Conservation (phyloP, 176 grass and related monocot species). For the Areca catechu region DNA sequence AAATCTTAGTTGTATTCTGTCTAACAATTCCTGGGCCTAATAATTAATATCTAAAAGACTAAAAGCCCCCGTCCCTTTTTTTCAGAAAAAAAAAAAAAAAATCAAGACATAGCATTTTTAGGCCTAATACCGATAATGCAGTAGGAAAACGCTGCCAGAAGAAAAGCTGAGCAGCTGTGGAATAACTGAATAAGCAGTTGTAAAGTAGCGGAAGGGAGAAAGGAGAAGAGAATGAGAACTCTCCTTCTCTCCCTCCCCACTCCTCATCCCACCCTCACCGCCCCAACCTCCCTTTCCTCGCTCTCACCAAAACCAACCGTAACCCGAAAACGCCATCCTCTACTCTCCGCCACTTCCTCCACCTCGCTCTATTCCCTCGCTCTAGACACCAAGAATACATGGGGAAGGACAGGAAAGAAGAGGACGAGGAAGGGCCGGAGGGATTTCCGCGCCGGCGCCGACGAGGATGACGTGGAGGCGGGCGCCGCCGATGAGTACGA, state of each 20-base stretch:
- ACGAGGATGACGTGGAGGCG: constrained; percentile 52
- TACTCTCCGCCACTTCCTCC: not conserved
- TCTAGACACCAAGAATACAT: not conserved
- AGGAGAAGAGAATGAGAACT: constrained; percentile 4
- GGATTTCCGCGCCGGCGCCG: constrained; percentile 32
- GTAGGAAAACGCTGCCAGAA: too few relatives aligned
- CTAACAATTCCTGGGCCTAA: too few relatives aligned
- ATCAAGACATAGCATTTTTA: too few relatives aligned
- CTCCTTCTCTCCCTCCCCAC: constrained; percentile 15
- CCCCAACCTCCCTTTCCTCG: constrained; percentile 16
- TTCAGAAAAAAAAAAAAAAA: too few relatives aligned
- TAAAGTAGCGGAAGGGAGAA: too few relatives aligned
- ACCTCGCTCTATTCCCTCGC: not conserved
- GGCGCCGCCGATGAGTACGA: constrained; percentile 21
- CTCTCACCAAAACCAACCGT: constrained; percentile 7
- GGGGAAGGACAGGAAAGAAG: not conserved
- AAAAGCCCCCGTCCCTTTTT: too few relatives aligned
- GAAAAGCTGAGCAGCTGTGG: too few relatives aligned
- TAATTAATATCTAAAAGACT: too few relatives aligned
- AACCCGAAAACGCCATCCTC: not conserved
- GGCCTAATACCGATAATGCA: too few relatives aligned
- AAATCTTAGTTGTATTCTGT: too few relatives aligned
- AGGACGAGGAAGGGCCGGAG: constrained; percentile 4
- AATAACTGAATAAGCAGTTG: too few relatives aligned
- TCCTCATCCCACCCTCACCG: not conserved